Percentiles rank a stretch among this genome's conserved stretches.
Conservation (phyloP, 495 filamentous ascomycete species). For the Penicillium antarcticum region DNA sequence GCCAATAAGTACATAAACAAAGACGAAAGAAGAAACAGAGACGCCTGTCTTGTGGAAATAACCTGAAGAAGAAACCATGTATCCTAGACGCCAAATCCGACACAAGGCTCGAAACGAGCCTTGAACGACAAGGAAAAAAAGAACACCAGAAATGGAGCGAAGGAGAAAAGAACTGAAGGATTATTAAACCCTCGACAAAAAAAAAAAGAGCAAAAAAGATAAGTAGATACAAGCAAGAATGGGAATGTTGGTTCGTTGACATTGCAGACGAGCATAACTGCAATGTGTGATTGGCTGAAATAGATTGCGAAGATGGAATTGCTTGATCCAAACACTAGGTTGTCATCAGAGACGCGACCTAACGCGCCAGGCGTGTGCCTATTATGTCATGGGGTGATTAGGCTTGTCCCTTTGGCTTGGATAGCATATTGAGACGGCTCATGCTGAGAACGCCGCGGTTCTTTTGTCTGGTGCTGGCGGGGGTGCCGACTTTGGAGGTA, state of each 20-base stretch:
- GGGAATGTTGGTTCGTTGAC: slow-evolving; percentile 4
- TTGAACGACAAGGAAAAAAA: slow-evolving; percentile 3
- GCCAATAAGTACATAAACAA: slow-evolving; percentile 1
- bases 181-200: not conserved
- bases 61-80: slow-evolving; percentile 9
- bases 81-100: slow-evolving; percentile 11
- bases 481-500: slow-evolving; percentile 32
- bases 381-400: slow-evolving; percentile 8
- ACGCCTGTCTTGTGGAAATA: slow-evolving; percentile 7
- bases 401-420: slow-evolving; percentile 45
- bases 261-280: slow-evolving; percentile 7
- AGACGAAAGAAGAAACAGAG: slow-evolving; percentile 1
- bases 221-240: slow-evolving; percentile 19
- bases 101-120: not conserved
- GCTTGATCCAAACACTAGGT: not conserved
- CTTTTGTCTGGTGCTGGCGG: slow-evolving; percentile 33
- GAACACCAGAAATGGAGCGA: slow-evolving; percentile 4
- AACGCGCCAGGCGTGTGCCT: slow-evolving; percentile 14
- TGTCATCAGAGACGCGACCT: not conserved
- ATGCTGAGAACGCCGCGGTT: slow-evolving; percentile 39
- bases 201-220: slow-evolving; percentile 2
- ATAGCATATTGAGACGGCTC: slow-evolving; percentile 49
- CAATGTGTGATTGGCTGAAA: not conserved
- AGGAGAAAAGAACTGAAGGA: not conserved
- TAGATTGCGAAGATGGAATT: not conserved